Conservation (phyloP, 176 grass and related monocot species). For the Hordeum marinum region DNA sequence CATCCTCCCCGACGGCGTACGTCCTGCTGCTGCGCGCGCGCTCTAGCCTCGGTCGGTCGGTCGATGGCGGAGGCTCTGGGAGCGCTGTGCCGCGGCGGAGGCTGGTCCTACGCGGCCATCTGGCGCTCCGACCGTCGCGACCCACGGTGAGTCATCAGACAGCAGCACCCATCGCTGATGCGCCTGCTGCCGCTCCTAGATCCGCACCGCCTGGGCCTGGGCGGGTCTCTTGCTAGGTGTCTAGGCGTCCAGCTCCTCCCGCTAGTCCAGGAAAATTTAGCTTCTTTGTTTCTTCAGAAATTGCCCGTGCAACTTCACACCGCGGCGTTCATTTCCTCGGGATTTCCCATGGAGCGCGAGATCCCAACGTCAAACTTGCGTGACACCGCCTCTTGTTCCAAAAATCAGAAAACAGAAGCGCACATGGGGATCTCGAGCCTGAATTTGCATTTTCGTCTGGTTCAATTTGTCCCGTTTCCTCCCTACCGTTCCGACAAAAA, state of each 20-base stretch:
- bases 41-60: not conserved
- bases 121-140: constrained; percentile 77
- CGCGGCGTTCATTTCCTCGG: not conserved
- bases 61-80: constrained; percentile 52
- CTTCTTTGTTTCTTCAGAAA: not conserved
- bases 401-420: not conserved
- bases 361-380: not conserved
- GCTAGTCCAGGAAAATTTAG: not conserved
- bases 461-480: not conserved
- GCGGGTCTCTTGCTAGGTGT: not conserved
- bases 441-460: not conserved
- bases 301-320: not conserved
- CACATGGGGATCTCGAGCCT: constrained; percentile 12
- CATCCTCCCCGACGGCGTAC: not conserved
- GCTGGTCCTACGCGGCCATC: constrained; percentile 86
- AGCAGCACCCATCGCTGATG: not conserved
- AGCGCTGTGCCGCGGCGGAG: constrained; percentile 57
- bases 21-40: not conserved
- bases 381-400: not conserved
- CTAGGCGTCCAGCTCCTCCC: not conserved
- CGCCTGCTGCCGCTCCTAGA: not conserved
- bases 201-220: not conserved
- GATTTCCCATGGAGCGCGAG: not conserved
- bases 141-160: constrained; percentile 38
- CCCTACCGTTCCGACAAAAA: not conserved